Evolutionary conservation across 192 early-diverging fungal genomes (phyloP).

Genomic region (Coemansia sp.): DNA sequence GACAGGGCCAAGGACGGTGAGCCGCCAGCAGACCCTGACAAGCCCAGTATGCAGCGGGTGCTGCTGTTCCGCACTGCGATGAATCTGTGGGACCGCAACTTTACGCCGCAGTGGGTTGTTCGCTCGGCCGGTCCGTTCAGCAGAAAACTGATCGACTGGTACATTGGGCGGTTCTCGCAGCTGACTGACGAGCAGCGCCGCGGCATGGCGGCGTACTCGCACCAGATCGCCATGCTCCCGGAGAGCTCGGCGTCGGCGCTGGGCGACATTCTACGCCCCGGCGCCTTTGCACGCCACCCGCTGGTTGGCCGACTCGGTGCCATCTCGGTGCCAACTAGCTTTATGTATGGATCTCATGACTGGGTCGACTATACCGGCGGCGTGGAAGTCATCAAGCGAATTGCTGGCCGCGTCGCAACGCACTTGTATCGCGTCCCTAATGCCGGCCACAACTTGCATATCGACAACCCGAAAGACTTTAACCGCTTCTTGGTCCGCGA

Average conservation of each 20-base stretch:
- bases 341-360: conserved; percentile 78
- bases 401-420: conserved; percentile 52
- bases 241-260: conserved; percentile 86
- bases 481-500: conserved; percentile 59
- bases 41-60: conserved; percentile 38
- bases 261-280: conserved; percentile 70
- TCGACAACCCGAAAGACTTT: conserved; percentile 79
- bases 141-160: conserved; percentile 54
- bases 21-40: conserved; percentile 20
- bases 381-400: conserved; percentile 58
- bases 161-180: conserved; percentile 63
- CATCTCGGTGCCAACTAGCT: conserved; percentile 71
- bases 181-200: conserved; percentile 65
- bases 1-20: conserved; percentile 8
- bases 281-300: conserved; percentile 78
- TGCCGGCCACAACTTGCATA: conserved; percentile 82
- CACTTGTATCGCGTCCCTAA: conserved; percentile 51
- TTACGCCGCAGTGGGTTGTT: conserved; percentile 79
- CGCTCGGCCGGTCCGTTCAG: conserved; percentile 77
- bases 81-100: conserved; percentile 73
- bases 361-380: conserved; percentile 88
- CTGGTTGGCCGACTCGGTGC: conserved; percentile 62
- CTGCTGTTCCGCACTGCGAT: conserved; percentile 33
- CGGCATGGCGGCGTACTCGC: conserved; percentile 75
- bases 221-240: conserved; percentile 72